Evolutionary conservation across 345 rosid species (phyloP).

Genomic region (Lenwebbia sp.): DNA sequence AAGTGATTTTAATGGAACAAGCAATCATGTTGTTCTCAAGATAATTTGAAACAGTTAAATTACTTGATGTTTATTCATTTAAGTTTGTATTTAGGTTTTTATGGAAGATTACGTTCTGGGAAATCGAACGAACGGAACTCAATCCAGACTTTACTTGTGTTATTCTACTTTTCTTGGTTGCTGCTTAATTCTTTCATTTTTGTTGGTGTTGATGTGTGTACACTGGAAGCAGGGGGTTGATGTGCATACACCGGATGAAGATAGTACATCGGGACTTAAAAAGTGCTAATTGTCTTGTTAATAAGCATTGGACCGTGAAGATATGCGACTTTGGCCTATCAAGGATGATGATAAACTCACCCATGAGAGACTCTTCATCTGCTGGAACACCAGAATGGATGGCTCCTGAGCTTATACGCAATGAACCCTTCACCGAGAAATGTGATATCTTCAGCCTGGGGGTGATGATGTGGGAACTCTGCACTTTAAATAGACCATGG

Average conservation of each 20-base stretch:
- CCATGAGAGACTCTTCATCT: conserved; percentile 71
- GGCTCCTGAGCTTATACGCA: conserved; percentile 97
- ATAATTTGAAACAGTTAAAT: background rate
- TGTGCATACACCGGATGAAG: conserved; percentile 98
- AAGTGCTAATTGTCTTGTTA: conserved; percentile 84
- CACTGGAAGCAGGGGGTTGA: conserved; percentile 65
- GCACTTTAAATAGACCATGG: conserved; percentile 89
- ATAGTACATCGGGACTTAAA: conserved; percentile 87
- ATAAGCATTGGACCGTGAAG: conserved; percentile 86
- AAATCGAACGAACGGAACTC: background rate
- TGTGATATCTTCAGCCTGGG: conserved; percentile 99
- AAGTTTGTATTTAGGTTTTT: background rate
- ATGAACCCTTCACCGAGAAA: conserved; percentile 87
- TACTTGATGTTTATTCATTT: background rate
- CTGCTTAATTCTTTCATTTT: background rate
- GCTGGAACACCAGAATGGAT: conserved; percentile 99
- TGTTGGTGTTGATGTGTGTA: background rate
- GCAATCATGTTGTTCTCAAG: background rate
- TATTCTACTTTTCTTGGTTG: background rate
- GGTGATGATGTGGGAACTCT: conserved; percentile 98
- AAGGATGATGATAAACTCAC: conserved; percentile 56
- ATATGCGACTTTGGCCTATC: conserved; percentile 98
- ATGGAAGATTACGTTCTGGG: background rate
- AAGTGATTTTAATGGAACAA: background rate
- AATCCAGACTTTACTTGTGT: background rate